These are phyloP conservation scores for Tuber microsphaerosporum DNA, from an alignment of 495 filamentous ascomycete species.

Conservation along the genomic window DNA sequence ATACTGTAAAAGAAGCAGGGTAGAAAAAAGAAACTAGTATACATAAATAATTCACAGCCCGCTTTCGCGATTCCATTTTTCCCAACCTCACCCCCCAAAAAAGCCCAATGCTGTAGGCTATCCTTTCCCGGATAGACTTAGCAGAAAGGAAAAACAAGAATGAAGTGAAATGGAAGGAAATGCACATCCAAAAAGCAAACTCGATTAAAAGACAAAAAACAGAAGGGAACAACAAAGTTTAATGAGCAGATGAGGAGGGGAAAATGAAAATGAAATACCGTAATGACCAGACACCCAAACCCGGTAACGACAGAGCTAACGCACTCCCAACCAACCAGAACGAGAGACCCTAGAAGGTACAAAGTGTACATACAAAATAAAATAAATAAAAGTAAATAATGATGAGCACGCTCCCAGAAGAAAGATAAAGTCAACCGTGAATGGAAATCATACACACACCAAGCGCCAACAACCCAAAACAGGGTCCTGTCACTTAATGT, in stretches of 20 bases:
- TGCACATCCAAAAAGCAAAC: conserved; percentile 17
- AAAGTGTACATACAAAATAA: conserved; percentile 38
- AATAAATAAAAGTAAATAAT: conserved; percentile 17
- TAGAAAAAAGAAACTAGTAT: conserved; percentile 34
- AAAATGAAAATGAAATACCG: conserved; percentile 40
- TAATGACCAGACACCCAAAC: conserved; percentile 28
- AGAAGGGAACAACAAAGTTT: conserved; percentile 13
- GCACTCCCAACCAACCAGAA: conserved; percentile 35
- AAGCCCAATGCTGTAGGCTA: conserved; percentile 32
- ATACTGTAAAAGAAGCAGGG: background rate
- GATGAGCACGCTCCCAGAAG: conserved; percentile 15
- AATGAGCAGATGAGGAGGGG: conserved; percentile 28
- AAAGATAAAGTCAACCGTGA: conserved; percentile 41
- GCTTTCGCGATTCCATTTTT: conserved; percentile 34
- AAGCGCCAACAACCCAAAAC: conserved; percentile 7
- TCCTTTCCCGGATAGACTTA: conserved; percentile 18
- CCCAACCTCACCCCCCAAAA: conserved; percentile 22
- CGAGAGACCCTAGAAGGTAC: conserved; percentile 40
- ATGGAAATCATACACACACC: conserved; percentile 31
- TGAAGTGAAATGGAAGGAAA: conserved; percentile 18
- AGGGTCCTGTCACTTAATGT: conserved; percentile 36
- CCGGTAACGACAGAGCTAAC: conserved; percentile 35
- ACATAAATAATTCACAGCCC: conserved; percentile 28
- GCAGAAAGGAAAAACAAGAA: conserved; percentile 25
- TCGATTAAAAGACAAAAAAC: conserved; percentile 4